Evolutionary conservation across 2,329 filamentous ascomycete species (phyloP), one percentile per base, ranked within the genome.

Genomic region (Pseudogymnoascus sp.): DNA sequence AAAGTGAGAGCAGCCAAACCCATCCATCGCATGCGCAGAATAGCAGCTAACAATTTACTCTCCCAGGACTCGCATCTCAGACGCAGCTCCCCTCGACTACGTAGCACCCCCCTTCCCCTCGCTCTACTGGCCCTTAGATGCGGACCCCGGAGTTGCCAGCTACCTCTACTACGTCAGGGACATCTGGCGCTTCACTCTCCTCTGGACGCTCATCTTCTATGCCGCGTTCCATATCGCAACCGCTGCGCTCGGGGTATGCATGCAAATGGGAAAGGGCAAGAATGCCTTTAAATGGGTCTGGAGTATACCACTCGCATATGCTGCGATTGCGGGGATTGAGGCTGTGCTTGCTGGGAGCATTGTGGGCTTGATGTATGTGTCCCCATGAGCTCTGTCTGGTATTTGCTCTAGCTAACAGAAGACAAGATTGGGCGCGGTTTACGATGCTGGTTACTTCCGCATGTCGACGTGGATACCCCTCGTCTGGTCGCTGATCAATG

Each of bases 391-490:
- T 46, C 41, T 46, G 22, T 24, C 38, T 14, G 41, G 22, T 46
- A 12, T 0, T 19, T 14, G 19, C 3, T 35, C 2, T 46, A 3
- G 24, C 26, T 59, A 41, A 46, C 41, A 46, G 14, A n/a, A 2
- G 11, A 8, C 22, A 7, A 86, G 85, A 53, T 76, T 89, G 1
- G 86, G 85, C 26, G 84, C 82, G 1, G 80, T 89, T 16, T 90
- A 89, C 70, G 83, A 86, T 72, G 80, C 84, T 1, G 88, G 88
- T 16, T 88, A 85, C 72, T 90, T 89, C 70, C 78, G 81, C 64
- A 89, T 90, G 87, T 88, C 86, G 40, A 90, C 88, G 1, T 90
- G 88, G 88, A 84, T 89, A 59, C 88, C 88, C 1, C 84, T 90
- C 70, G 78, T 88, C 22, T 90, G 88, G 88, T 84, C 82, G 7